phyloP scores from a whole-genome alignment of 257 asterid genomes.

The Plectranthus barbatus region DNA sequence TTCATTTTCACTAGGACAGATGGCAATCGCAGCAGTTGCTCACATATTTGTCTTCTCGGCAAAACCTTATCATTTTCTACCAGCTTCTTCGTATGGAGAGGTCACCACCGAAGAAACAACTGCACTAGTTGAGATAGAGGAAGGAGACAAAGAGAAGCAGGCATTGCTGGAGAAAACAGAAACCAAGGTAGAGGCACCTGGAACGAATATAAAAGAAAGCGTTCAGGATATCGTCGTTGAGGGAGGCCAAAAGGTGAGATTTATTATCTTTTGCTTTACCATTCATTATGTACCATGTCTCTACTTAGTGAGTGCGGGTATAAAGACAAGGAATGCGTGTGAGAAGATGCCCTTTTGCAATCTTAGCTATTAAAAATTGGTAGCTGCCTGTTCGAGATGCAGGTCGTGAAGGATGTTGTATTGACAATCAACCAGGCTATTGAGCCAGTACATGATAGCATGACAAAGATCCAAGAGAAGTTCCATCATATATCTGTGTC shows the following conservation, averaged over 20 bases:
- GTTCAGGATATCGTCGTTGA: conserved; percentile 87
- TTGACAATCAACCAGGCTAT: conserved; percentile 91
- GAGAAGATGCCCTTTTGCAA: not conserved
- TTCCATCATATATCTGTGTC: conserved; percentile 59
- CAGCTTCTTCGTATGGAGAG: conserved; percentile 31
- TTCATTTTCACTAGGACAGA: conserved; percentile 35
- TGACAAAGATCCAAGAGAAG: conserved; percentile 85
- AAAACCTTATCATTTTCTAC: conserved; percentile 58
- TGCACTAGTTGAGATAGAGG: conserved; percentile 42
- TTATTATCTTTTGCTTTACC: not conserved
- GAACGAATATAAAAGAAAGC: conserved; percentile 85
- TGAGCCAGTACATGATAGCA: conserved; percentile 85
- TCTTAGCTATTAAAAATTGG: not conserved
- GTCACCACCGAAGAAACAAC: conserved; percentile 41
- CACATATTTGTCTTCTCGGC: conserved; percentile 85
- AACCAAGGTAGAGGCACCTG: conserved; percentile 61
- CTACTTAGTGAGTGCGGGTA: too few relatives aligned
- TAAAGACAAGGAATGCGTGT: too few relatives aligned
- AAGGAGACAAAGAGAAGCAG: conserved; percentile 38
- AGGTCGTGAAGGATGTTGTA: conserved; percentile 90
- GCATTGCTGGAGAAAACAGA: conserved; percentile 55
- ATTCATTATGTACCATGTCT: too few relatives aligned
- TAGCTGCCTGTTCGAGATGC: not conserved
- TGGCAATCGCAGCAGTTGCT: conserved; percentile 94
- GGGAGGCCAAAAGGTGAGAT: conserved; percentile 93